Evolutionary conservation across 169 alveolate species (phyloP).

Genomic region (Plasmodium vinckei): DNA sequence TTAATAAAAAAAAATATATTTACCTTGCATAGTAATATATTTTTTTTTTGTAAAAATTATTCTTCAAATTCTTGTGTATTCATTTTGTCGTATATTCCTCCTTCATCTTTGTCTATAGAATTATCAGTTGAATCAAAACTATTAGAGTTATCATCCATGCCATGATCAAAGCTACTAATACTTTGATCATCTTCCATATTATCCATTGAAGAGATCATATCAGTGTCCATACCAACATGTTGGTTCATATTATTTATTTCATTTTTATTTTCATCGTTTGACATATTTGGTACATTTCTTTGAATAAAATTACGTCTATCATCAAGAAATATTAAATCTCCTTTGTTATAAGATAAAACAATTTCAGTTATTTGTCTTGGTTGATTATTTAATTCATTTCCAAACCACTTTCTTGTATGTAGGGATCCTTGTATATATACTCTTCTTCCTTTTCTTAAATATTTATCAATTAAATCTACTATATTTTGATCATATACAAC

Average conservation of each 20-base stretch:
- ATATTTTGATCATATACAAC: slow-evolving; percentile 73
- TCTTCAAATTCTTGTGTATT: slow-evolving; percentile 67
- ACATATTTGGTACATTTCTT: slow-evolving; percentile 13
- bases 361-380: slow-evolving; percentile 72
- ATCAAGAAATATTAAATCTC: slow-evolving; percentile 71
- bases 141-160: slow-evolving; percentile 13
- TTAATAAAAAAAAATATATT: background rate
- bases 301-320: slow-evolving; percentile 48
- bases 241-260: background rate
- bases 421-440: slow-evolving; percentile 74
- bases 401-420: slow-evolving; percentile 77
- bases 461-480: slow-evolving; percentile 77
- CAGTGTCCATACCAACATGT: background rate
- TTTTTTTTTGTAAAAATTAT: background rate
- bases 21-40: background rate
- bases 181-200: background rate
- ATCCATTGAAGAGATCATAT: background rate
- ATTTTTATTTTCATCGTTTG: slow-evolving; percentile 15
- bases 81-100: slow-evolving; percentile 69
- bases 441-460: slow-evolving; percentile 77
- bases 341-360: slow-evolving; percentile 51
- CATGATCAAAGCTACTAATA: slow-evolving; percentile 7
- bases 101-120: slow-evolving; percentile 39
- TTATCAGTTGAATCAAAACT: slow-evolving; percentile 12
- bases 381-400: slow-evolving; percentile 56